phyloP scores from a whole-genome alignment of 164 flowering plant genomes.

The Vitis vinifera region ASM3070453v1 NC_081808.1:18891501-18892000 shows the following conservation, averaged over 20 bases:
- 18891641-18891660: too few species aligned
- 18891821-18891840: neutral
- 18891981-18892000: neutral
- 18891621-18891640: too few species aligned
- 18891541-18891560: neutral
- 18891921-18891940: neutral
- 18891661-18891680: too few species aligned
- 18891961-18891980: neutral
- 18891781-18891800: neutral
- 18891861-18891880: constrained; percentile 5
- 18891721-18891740: neutral
- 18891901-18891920: neutral
- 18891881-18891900: neutral
- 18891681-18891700: too few species aligned
- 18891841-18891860: neutral
- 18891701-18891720: too few species aligned
- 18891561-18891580: neutral
- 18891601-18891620: neutral
- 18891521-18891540: neutral
- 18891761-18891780: constrained; percentile 16
- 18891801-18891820: neutral
- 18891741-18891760: neutral
- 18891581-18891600: neutral
- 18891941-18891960: neutral
- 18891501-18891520: neutral